These are phyloP conservation scores for Poterioochromonas sp. DNA, from an alignment of 352 stramenopile species.

Conservation along the genomic window DNA sequence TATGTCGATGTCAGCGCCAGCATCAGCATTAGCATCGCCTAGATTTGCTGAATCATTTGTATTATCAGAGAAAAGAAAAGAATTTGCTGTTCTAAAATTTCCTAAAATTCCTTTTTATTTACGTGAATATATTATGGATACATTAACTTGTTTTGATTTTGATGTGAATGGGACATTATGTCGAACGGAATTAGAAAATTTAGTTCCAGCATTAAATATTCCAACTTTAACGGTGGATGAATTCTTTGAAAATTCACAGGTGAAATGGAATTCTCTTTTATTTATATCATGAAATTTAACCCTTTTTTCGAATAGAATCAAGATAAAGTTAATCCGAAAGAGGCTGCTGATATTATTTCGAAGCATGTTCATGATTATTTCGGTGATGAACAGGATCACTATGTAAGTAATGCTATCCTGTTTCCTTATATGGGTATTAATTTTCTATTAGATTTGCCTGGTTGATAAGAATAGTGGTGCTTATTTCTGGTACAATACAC, in stretches of 20 bases:
- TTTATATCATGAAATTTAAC: no score
- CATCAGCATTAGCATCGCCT: no score
- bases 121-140: not conserved
- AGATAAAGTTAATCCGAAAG: not conserved
- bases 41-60: no score
- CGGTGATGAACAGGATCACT: not conserved
- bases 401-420: constrained; percentile 16
- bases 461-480: constrained; percentile 5
- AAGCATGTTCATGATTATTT: not conserved
- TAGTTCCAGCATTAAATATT: not conserved
- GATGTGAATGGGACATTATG: not conserved
- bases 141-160: not conserved
- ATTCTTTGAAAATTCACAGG: not conserved
- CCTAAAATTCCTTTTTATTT: not conserved
- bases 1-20: no score
- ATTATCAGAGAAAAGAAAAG: no score
- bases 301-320: no score
- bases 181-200: not conserved
- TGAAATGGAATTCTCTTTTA: no score
- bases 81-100: no score
- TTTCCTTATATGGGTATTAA: not conserved
- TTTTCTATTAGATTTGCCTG: constrained; percentile 2
- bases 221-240: not conserved
- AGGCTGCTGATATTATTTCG: not conserved
- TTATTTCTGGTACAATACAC: constrained; percentile 21